Conservation (phyloP, 257 asterid species). For the Leonotis leonurus region DNA sequence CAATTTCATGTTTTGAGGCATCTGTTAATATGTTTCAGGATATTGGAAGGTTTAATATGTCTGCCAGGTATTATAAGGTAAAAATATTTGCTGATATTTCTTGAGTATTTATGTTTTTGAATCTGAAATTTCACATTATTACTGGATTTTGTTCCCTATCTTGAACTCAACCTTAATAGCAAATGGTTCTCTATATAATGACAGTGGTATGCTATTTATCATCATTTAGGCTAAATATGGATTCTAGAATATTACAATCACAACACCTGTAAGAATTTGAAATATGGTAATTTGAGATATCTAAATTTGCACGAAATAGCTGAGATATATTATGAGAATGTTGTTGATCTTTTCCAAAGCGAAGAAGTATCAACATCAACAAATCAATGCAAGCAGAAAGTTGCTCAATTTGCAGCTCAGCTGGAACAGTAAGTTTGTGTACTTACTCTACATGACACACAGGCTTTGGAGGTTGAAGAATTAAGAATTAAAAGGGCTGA, state of each 20-base stretch:
- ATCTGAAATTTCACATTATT: background rate
- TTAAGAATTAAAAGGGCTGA: too few species aligned
- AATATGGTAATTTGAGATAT: background rate
- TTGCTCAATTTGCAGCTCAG: constrained; percentile 84
- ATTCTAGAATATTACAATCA: background rate
- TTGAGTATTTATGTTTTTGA: background rate
- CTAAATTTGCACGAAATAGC: constrained; percentile 68
- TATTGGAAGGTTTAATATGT: constrained; percentile 75
- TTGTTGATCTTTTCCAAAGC: constrained; percentile 83
- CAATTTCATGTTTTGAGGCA: constrained; percentile 71
- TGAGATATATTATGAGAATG: constrained; percentile 70
- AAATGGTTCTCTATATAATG: background rate
- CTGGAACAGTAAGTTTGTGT: constrained; percentile 63
- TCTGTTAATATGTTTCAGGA: constrained; percentile 72
- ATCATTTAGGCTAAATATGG: constrained; percentile 9
- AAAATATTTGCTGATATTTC: background rate
- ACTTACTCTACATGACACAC: too few species aligned
- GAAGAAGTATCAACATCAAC: constrained; percentile 79
- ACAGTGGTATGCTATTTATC: background rate
- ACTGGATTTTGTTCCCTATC: background rate
- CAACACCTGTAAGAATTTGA: background rate
- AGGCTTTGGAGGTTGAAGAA: too few species aligned
- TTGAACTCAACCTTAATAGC: background rate
- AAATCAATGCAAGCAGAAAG: constrained; percentile 87
- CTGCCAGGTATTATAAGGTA: constrained; percentile 94